Evolutionary conservation across 2,329 filamentous ascomycete species (phyloP).

Genomic region (Pseudogymnoascus sp.): DNA sequence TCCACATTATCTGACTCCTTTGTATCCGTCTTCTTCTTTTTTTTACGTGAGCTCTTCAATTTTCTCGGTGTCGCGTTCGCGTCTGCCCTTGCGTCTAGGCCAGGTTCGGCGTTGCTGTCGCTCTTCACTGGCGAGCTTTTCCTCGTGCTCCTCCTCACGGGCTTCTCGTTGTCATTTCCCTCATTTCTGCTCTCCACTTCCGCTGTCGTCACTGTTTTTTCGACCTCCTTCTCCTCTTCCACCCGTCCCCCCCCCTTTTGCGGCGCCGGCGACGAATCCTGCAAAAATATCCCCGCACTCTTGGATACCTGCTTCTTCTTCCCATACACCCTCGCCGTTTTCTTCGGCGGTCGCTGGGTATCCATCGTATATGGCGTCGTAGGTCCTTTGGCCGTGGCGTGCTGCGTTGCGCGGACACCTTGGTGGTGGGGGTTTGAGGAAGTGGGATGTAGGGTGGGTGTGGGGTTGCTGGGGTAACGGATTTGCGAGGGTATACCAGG

Average conservation of each 20-base stretch:
- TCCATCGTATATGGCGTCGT: background rate
- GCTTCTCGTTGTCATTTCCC: background rate
- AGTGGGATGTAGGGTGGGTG: background rate
- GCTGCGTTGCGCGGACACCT: background rate
- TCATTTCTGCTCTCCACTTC: background rate
- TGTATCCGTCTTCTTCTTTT: background rate
- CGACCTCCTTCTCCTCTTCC: background rate
- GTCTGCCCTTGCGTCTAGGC: background rate
- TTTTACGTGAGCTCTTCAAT: background rate
- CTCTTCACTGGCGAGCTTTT: background rate
- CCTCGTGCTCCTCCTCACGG: background rate
- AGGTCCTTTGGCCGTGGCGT: background rate
- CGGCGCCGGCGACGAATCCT: background rate
- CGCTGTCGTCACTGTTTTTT: background rate
- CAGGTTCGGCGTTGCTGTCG: background rate
- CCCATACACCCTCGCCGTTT: constrained; percentile 3
- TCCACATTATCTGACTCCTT: background rate
- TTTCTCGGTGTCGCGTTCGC: background rate
- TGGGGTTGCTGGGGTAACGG: background rate
- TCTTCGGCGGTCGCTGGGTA: constrained; percentile 1
- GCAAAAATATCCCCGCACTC: background rate
- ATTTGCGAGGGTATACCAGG: background rate
- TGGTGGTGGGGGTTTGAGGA: background rate
- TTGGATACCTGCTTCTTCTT: constrained; percentile 5
- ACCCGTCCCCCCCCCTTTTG: background rate